A percentile compares a stretch with the other conserved stretches of the same genome.
Conservation (phyloP, 1,284 basidiomycete genomes). For the Ganoderma sp. region DNA sequence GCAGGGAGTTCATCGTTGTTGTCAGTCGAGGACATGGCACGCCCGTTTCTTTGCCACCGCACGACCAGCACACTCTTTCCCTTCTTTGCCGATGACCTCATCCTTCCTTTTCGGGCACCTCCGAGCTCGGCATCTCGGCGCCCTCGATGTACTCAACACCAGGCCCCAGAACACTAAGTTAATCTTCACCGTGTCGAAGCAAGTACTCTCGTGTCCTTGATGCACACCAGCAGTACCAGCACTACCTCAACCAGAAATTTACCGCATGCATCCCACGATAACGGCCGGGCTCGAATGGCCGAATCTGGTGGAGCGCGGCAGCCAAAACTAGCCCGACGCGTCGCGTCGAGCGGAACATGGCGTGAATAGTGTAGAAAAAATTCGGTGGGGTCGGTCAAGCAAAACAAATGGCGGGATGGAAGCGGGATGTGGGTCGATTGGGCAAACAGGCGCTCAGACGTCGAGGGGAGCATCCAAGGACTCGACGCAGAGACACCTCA, state of each 20-base stretch:
- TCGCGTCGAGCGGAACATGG: neutral
- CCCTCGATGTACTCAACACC: slow-evolving; percentile 1
- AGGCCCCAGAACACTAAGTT: neutral
- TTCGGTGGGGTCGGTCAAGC: neutral
- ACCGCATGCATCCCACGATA: neutral
- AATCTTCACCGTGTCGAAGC: neutral
- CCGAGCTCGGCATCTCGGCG: neutral
- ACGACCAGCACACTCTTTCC: neutral
- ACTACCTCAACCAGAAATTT: neutral
- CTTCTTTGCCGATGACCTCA: slow-evolving; percentile 23
- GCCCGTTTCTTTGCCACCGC: slow-evolving; percentile 22
- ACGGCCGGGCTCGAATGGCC: neutral
- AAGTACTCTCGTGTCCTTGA: neutral
- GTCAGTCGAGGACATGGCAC: slow-evolving; percentile 32
- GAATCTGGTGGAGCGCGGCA: neutral
- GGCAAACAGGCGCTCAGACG: too few relatives aligned
- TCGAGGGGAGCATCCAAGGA: neutral
- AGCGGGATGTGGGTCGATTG: neutral
- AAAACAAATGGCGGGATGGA: slow-evolving; percentile 2
- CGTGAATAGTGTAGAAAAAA: neutral
- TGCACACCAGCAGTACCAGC: neutral
- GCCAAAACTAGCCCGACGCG: neutral
- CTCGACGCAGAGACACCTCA: neutral
- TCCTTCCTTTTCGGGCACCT: slow-evolving; percentile 6
- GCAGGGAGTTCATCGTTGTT: slow-evolving; percentile 31